phyloP scores from a whole-genome alignment of 2,329 filamentous ascomycete species.

The Bipolaris sorokiniana region DNA sequence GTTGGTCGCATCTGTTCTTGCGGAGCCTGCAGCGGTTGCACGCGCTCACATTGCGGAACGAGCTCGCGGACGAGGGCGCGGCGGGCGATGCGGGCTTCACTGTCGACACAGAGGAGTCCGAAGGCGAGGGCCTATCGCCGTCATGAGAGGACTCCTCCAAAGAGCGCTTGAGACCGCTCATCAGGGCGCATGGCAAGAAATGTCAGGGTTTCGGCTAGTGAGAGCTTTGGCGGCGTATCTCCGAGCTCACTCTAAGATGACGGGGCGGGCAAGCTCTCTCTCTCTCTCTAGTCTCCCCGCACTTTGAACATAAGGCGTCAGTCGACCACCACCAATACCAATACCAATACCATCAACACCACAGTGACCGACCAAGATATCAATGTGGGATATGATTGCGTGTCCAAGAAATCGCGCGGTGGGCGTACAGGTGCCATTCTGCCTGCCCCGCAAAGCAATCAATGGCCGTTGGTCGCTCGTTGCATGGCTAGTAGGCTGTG shows the following conservation, averaged over 20 bases:
- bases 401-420: conserved; percentile 9
- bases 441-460: conserved; percentile 13
- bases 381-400: conserved; percentile 14
- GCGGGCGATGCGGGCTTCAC: conserved; percentile 42
- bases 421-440: conserved; percentile 25
- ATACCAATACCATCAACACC: background rate
- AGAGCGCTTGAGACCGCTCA: conserved; percentile 50
- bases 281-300: conserved; percentile 22
- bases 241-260: conserved; percentile 5
- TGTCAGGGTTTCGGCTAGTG: conserved; percentile 14
- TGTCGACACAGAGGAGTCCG: conserved; percentile 29
- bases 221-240: conserved; percentile 8
- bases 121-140: conserved; percentile 39
- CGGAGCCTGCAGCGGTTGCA: conserved; percentile 86
- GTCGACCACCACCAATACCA: background rate
- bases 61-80: conserved; percentile 41
- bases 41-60: conserved; percentile 72
- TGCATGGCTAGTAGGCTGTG: conserved; percentile 21
- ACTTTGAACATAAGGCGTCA: conserved; percentile 22
- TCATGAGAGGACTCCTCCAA: conserved; percentile 47
- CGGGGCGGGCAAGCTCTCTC: conserved; percentile 10
- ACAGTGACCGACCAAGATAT: conserved; percentile 5
- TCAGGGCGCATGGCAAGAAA: conserved; percentile 47
- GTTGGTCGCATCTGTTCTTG: conserved; percentile 96
- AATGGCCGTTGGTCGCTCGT: conserved; percentile 15